Percentiles rank a stretch among this genome's conserved stretches.
Evolutionary conservation across 768 basidiomycete species (phyloP).

Genomic region (Mycena epipterygia): DNA sequence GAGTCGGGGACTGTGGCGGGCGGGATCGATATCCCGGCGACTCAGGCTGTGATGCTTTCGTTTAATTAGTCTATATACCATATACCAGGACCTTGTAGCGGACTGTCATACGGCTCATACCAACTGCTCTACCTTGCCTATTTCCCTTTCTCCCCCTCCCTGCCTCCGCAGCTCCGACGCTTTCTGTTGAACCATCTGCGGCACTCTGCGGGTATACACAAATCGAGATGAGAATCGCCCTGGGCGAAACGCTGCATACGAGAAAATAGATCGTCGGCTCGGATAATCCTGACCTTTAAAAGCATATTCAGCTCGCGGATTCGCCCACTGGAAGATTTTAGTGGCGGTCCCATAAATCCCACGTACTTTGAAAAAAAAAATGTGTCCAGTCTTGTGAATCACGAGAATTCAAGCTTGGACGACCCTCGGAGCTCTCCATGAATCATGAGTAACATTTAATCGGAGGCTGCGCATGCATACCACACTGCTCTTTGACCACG

Average conservation of each 20-base stretch:
- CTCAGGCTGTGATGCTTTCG: slow-evolving; percentile 59
- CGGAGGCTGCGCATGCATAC: background rate
- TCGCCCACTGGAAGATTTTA: background rate
- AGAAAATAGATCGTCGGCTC: background rate
- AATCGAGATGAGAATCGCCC: slow-evolving; percentile 6
- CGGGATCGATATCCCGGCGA: slow-evolving; percentile 62
- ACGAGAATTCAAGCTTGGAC: background rate
- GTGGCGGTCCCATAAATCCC: background rate
- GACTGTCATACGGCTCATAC: too few relatives aligned
- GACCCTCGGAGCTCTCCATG: background rate
- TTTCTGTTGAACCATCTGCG: slow-evolving; percentile 11
- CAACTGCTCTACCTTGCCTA: background rate
- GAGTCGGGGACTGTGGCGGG: slow-evolving; percentile 45
- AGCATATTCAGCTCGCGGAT: background rate
- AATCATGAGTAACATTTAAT: background rate
- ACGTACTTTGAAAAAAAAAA: background rate
- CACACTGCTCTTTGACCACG: background rate
- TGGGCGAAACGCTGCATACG: background rate
- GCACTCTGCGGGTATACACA: slow-evolving; percentile 14
- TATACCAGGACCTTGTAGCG: too few relatives aligned
- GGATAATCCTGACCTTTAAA: background rate
- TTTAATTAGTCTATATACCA: slow-evolving; percentile 42
- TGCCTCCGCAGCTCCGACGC: slow-evolving; percentile 12
- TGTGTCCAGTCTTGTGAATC: background rate
- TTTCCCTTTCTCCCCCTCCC: slow-evolving; percentile 16